A percentile compares a stretch with the other conserved stretches of the same genome.
phyloP scores from a whole-genome alignment of 345 rosid genomes.

The Toxicodendron radicans region DNA sequence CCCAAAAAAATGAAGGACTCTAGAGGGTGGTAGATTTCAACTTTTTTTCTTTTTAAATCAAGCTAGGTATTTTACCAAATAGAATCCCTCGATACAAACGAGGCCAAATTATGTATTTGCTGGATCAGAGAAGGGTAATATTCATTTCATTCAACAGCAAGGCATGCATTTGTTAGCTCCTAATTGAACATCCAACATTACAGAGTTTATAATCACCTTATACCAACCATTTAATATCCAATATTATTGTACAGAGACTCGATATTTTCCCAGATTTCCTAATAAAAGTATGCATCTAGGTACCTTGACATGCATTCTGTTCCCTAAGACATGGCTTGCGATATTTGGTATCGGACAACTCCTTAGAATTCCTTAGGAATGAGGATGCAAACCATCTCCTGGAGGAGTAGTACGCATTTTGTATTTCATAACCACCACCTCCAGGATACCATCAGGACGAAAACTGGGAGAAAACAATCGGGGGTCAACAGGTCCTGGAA shows the following conservation, averaged over 20 bases:
- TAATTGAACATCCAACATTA: not conserved
- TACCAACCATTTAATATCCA: not conserved
- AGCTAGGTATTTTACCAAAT: too few species aligned
- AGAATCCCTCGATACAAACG: too few species aligned
- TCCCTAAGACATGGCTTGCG: not conserved
- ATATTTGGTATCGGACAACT: not conserved
- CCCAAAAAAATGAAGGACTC: too few species aligned
- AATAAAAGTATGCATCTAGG: not conserved
- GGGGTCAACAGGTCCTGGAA: slow-evolving; percentile 61
- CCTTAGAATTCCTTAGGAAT: not conserved
- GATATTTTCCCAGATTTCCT: not conserved
- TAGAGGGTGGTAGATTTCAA: too few species aligned
- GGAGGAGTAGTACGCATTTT: not conserved
- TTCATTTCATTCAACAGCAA: not conserved
- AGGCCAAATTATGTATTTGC: too few species aligned
- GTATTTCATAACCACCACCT: slow-evolving; percentile 42
- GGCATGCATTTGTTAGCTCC: not conserved
- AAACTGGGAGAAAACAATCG: slow-evolving; percentile 40
- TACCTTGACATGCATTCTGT: not conserved
- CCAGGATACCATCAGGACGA: slow-evolving; percentile 49
- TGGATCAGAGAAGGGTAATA: not conserved
- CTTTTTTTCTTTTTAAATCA: too few species aligned
- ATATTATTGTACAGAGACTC: not conserved
- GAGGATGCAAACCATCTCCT: too few species aligned
- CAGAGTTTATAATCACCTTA: not conserved